These are phyloP conservation scores for Aphanomyces cochlioides DNA, from an alignment of 352 stramenopile species.

Conservation along the genomic window DNA sequence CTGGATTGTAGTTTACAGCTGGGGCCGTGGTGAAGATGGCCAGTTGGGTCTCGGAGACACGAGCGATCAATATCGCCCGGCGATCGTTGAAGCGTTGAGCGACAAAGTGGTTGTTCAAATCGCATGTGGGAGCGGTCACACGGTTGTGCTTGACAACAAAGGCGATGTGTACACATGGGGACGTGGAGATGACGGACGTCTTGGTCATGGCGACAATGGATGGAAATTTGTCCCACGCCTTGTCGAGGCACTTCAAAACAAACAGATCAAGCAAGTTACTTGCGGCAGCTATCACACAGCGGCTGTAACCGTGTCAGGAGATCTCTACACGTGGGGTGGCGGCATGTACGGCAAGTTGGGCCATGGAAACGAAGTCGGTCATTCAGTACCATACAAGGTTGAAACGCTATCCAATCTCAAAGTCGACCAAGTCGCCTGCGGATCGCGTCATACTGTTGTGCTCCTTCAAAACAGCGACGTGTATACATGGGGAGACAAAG, in stretches of 20 bases:
- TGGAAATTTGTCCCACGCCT: slow-evolving; percentile 97
- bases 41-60: slow-evolving; percentile 83
- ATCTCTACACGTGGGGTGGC: slow-evolving; percentile 92
- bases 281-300: slow-evolving; percentile 96
- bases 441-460: slow-evolving; percentile 91
- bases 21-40: slow-evolving; percentile 82
- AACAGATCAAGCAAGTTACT: slow-evolving; percentile 90
- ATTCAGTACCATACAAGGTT: slow-evolving; percentile 91
- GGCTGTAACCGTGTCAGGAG: slow-evolving; percentile 90
- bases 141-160: slow-evolving; percentile 78
- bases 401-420: slow-evolving; percentile 89
- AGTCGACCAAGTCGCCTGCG: slow-evolving; percentile 92
- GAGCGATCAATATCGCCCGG: slow-evolving; percentile 80
- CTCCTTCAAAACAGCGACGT: slow-evolving; percentile 85
- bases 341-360: slow-evolving; percentile 95
- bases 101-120: slow-evolving; percentile 84
- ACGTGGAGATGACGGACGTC: slow-evolving; percentile 78
- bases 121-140: slow-evolving; percentile 84
- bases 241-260: slow-evolving; percentile 87
- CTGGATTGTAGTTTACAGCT: slow-evolving; percentile 76
- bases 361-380: slow-evolving; percentile 90
- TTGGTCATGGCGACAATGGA: slow-evolving; percentile 92
- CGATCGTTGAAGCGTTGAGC: slow-evolving; percentile 76
- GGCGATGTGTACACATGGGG: slow-evolving; percentile 89
- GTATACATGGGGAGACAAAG: slow-evolving; percentile 94